phyloP scores from a whole-genome alignment of 2,329 filamentous ascomycete species.

The Rhexocercosporidium sp. region DNA sequence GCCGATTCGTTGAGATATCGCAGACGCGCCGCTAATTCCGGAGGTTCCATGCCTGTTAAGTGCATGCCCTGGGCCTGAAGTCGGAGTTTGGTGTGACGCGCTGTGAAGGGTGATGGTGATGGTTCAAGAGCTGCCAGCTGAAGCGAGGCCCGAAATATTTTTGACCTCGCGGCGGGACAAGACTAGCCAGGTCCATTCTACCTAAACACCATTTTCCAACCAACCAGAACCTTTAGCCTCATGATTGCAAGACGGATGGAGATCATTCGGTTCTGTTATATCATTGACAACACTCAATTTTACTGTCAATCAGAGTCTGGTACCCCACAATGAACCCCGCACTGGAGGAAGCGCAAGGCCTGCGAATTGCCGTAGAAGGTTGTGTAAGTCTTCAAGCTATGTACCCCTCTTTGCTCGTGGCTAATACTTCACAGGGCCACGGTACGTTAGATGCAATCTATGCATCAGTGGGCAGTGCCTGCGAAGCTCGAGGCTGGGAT shows the following conservation, averaged over 20 bases:
- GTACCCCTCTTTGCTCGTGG: conserved; percentile 1
- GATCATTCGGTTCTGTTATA: background rate
- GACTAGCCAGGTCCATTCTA: background rate
- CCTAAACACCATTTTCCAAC: background rate
- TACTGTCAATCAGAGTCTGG: background rate
- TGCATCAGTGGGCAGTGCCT: conserved; percentile 72
- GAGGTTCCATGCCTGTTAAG: conserved; percentile 30
- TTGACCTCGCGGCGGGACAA: background rate
- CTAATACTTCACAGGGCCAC: conserved; percentile 68
- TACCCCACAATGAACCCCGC: conserved; percentile 33
- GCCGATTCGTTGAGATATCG: conserved; percentile 60
- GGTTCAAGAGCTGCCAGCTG: background rate
- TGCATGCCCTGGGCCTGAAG: background rate
- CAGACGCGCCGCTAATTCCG: conserved; percentile 40
- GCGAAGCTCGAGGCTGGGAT: conserved; percentile 75
- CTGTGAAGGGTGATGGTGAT: background rate
- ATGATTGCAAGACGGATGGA: background rate
- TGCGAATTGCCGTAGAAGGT: conserved; percentile 85
- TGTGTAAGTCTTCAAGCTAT: conserved; percentile 65
- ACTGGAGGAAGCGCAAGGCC: conserved; percentile 46
- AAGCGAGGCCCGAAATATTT: conserved; percentile 18
- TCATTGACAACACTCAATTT: background rate
- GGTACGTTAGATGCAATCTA: conserved; percentile 93
- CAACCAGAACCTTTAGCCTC: background rate
- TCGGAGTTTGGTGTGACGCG: conserved; percentile 3